A percentile compares a stretch with the other conserved stretches of the same genome.
phyloP scores from a whole-genome alignment of 2,329 filamentous ascomycete genomes.

The Xylariaceae sp. region DNA sequence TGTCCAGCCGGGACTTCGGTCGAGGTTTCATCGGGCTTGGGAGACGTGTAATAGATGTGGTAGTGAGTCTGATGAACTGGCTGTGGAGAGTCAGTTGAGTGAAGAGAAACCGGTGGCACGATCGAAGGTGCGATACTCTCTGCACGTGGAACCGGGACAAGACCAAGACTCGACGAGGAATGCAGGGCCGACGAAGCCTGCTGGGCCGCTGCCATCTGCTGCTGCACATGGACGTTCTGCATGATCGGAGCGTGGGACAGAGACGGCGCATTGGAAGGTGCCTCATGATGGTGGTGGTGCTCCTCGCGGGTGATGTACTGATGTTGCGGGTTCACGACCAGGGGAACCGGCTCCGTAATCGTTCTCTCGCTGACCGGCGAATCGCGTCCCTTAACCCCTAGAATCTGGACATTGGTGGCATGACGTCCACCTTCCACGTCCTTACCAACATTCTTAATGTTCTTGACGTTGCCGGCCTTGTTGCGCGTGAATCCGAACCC shows the following conservation, averaged over 20 bases:
- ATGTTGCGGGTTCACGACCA: slow-evolving; percentile 8
- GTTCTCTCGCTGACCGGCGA: slow-evolving; percentile 15
- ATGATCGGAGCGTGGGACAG: slow-evolving; percentile 4
- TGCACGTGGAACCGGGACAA: too few species aligned
- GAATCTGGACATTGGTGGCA: slow-evolving; percentile 9
- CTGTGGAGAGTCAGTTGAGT: too few species aligned
- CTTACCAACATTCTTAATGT: slow-evolving; percentile 6
- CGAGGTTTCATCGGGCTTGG: too few species aligned
- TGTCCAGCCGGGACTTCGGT: too few species aligned
- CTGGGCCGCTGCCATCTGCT: background rate
- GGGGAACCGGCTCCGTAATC: background rate
- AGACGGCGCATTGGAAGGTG: background rate
- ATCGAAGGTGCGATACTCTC: too few species aligned
- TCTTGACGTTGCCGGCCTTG: slow-evolving; percentile 20
- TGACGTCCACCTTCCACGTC: too few species aligned
- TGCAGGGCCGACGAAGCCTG: too few species aligned
- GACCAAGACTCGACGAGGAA: too few species aligned
- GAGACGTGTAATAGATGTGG: too few species aligned
- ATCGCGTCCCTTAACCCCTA: slow-evolving; percentile 6
- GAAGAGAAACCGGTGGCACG: too few species aligned
- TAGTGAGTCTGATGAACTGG: too few species aligned
- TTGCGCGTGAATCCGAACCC: slow-evolving; percentile 21
- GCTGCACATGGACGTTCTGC: slow-evolving; percentile 3
- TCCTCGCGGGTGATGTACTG: slow-evolving; percentile 15
- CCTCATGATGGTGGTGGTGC: slow-evolving; percentile 9